Conservation (phyloP, 495 filamentous ascomycete genomes). For the Trichocladium antarcticum region DNA sequence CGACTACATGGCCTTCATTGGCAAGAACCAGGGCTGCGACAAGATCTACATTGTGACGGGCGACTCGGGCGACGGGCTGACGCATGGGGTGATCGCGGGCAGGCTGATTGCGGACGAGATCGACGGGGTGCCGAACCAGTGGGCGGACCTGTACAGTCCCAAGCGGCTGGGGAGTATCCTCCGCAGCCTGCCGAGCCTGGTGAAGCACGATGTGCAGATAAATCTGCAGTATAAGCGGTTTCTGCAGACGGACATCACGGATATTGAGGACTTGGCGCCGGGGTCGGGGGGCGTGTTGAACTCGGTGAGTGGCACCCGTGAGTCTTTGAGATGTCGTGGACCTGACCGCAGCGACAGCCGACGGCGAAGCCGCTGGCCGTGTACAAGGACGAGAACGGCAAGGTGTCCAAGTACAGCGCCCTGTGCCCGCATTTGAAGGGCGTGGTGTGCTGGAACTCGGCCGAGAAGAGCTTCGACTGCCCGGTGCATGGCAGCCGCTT, state of each 20-base stretch:
- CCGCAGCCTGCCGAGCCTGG: conserved; percentile 30
- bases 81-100: conserved; percentile 45
- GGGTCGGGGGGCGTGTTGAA: conserved; percentile 45
- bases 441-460: conserved; percentile 45
- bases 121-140: conserved; percentile 36
- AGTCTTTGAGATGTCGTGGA: background rate
- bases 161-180: conserved; percentile 27
- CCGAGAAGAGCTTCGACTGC: conserved; percentile 47
- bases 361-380: conserved; percentile 39
- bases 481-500: conserved; percentile 47
- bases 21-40: conserved; percentile 41
- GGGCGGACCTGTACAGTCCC: conserved; percentile 42
- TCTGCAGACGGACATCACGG: conserved; percentile 43
- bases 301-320: conserved; percentile 11
- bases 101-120: conserved; percentile 46
- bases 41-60: conserved; percentile 46
- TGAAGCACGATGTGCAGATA: conserved; percentile 40
- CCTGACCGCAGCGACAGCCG: conserved; percentile 1
- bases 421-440: conserved; percentile 48
- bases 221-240: conserved; percentile 47
- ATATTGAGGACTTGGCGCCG: conserved; percentile 44
- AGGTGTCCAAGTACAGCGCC: conserved; percentile 39
- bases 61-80: conserved; percentile 50
- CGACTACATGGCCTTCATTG: conserved; percentile 46
- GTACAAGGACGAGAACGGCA: conserved; percentile 46